phyloP scores from a whole-genome alignment of 331 rosid genomes.

The Acacia pycnantha region DNA sequence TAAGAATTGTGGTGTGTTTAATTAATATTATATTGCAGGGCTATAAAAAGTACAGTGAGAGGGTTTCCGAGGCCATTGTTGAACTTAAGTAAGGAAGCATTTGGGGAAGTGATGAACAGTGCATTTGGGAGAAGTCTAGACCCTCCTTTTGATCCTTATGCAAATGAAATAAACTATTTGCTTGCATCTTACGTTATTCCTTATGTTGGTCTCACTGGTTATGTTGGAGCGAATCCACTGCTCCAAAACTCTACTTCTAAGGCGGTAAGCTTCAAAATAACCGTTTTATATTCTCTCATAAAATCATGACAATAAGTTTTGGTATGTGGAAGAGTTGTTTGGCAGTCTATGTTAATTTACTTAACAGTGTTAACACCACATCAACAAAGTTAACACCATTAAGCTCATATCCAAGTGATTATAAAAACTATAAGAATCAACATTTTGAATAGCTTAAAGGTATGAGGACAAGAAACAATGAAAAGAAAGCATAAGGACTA shows the following conservation, averaged over 20 bases:
- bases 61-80: conserved; percentile 84
- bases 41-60: conserved; percentile 36
- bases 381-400: no score
- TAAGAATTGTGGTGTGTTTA: background rate
- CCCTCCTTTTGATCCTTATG: conserved; percentile 80
- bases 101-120: conserved; percentile 49
- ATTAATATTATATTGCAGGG: conserved; percentile 25
- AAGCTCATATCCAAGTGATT: no score
- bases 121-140: conserved; percentile 48
- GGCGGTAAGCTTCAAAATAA: conserved; percentile 42
- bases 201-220: conserved; percentile 86
- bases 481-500: no score
- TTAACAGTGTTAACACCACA: no score
- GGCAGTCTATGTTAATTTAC: no score
- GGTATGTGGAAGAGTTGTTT: no score
- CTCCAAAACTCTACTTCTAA: conserved; percentile 47
- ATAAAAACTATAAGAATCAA: no score
- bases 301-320: background rate
- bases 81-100: conserved; percentile 51
- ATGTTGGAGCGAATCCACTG: conserved; percentile 70
- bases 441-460: no score
- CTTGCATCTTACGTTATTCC: conserved; percentile 73
- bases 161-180: conserved; percentile 52
- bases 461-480: no score
- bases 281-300: background rate